Conservation (phyloP, 139 green algal genomes). For the Chlorella sp. region DNA sequence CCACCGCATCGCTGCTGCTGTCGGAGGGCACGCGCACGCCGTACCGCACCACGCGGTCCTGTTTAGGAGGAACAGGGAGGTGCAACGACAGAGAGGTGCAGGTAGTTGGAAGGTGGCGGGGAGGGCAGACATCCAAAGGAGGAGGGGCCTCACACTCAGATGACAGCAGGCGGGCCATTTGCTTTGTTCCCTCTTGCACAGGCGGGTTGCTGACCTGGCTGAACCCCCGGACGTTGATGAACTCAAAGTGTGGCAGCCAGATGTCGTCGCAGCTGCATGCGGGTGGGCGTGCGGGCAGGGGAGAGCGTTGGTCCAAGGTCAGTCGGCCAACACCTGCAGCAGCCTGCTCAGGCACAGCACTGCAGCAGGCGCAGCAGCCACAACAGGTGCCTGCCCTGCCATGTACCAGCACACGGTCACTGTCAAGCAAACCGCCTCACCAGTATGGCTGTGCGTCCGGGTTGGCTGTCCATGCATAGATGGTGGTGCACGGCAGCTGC, state of each 20-base stretch:
- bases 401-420: too few species aligned
- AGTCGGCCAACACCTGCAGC: not conserved
- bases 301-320: too few species aligned
- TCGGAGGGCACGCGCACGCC: conserved; percentile 14
- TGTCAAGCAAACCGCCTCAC: too few species aligned
- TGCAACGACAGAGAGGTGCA: not conserved
- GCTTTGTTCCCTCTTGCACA: too few species aligned
- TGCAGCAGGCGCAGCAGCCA: too few species aligned
- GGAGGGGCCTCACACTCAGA: too few species aligned
- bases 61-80: not conserved
- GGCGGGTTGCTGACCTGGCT: conserved; percentile 7
- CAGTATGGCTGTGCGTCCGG: not conserved
- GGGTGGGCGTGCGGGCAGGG: too few species aligned
- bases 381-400: too few species aligned
- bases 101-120: too few species aligned
- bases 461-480: conserved; percentile 12
- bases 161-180: too few species aligned
- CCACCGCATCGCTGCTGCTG: not conserved
- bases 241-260: conserved; percentile 57
- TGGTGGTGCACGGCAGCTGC: conserved; percentile 26
- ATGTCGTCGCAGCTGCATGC: conserved; percentile 39
- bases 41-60: conserved; percentile 37
- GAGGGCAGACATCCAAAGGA: too few species aligned
- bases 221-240: conserved; percentile 54
- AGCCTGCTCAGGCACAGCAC: not conserved